A percentile compares a stretch with the other conserved stretches of the same genome.
These are phyloP conservation scores for Lepidium sativum DNA, from an alignment of 345 rosid genomes.

Conservation along the genomic window DNA sequence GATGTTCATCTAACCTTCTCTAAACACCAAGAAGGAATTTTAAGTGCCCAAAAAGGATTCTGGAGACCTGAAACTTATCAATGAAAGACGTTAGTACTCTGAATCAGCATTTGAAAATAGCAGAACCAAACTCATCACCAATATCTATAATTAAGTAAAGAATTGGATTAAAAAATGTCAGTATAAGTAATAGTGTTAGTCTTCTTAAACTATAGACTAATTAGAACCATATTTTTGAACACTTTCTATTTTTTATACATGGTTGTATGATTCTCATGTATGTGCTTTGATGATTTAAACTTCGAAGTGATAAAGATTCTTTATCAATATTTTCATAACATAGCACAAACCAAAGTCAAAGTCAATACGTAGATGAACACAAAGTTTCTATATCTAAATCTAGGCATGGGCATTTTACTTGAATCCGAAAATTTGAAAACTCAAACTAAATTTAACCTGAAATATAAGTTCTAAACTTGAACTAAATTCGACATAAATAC, in stretches of 20 bases:
- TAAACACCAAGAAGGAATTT: conserved; percentile 68
- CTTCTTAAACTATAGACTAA: conserved; percentile 21
- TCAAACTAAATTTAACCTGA: too few species aligned
- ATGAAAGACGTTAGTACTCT: conserved; percentile 11
- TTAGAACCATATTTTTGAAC: not conserved
- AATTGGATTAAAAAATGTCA: conserved; percentile 8
- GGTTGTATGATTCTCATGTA: not conserved
- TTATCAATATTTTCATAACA: not conserved
- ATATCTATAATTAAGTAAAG: not conserved
- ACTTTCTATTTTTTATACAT: not conserved
- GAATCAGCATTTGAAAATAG: conserved; percentile 1
- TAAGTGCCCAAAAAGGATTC: conserved; percentile 83
- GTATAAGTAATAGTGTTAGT: conserved; percentile 9
- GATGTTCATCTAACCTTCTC: conserved; percentile 70
- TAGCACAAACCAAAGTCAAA: not conserved
- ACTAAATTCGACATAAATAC: too few species aligned
- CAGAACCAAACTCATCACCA: not conserved
- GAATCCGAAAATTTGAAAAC: too few species aligned
- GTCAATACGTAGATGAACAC: not conserved
- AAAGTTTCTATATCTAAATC: too few species aligned
- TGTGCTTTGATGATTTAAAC: not conserved
- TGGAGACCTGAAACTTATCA: conserved; percentile 64
- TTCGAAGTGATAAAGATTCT: not conserved
- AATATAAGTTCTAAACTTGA: too few species aligned
- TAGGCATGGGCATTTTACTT: too few species aligned